Percentiles rank a stretch among this genome's conserved stretches.
Conservation (phyloP, 139 green algal species). For the Tetratostichococcus sp. region DNA sequence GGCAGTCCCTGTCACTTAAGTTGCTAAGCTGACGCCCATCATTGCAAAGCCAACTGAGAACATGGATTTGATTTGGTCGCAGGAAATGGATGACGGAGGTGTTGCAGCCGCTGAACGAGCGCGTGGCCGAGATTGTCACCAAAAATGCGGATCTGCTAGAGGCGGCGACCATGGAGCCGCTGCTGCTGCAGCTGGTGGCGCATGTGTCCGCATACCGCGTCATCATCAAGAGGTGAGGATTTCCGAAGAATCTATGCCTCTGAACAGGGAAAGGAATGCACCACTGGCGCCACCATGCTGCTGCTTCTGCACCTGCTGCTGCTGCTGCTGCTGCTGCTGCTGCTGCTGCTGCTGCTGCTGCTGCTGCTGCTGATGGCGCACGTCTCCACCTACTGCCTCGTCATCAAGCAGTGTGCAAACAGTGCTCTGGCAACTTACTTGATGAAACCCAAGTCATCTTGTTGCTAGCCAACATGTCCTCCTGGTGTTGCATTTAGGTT, state of each 20-base stretch:
- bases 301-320: constrained; percentile 73
- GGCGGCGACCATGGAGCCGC: constrained; percentile 45
- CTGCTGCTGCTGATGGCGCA: constrained; percentile 83
- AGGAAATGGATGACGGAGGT: constrained; percentile 80
- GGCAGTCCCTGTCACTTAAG: no score
- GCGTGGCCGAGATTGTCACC: constrained; percentile 50
- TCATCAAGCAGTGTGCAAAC: constrained; percentile 32
- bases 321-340: constrained; percentile 73
- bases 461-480: no score
- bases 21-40: no score
- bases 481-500: no score
- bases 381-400: constrained; percentile 64
- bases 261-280: no score
- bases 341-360: constrained; percentile 78
- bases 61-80: no score
- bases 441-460: no score
- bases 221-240: constrained; percentile 39
- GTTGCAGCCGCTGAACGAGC: constrained; percentile 84
- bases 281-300: no score
- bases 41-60: no score
- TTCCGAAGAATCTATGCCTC: no score
- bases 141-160: constrained; percentile 67
- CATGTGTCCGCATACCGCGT: constrained; percentile 71
- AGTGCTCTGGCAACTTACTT: no score
- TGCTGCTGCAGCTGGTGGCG: constrained; percentile 80